Percentiles rank a stretch among this genome's conserved stretches.
Conservation (phyloP, 768 basidiomycete species). For the Pholiota molesta region DNA sequence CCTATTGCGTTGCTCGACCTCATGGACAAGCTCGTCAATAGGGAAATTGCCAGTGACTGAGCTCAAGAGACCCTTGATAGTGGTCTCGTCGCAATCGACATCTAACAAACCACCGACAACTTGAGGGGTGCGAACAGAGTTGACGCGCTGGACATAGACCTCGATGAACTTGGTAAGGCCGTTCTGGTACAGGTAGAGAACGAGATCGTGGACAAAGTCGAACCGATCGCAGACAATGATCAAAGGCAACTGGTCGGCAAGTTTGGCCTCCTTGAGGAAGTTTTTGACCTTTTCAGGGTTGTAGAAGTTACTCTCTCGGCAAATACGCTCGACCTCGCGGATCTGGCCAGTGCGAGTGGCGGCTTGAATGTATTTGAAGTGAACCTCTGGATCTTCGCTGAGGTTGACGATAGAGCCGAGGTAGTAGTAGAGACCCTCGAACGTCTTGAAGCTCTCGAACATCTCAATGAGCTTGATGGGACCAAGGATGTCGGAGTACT, state of each 20-base stretch:
- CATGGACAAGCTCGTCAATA: slow-evolving; percentile 95
- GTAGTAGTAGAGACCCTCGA: slow-evolving; percentile 98
- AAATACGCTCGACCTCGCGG: slow-evolving; percentile 98
- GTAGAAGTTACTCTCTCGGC: slow-evolving; percentile 95
- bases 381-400: slow-evolving; percentile 93
- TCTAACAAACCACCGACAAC: slow-evolving; percentile 96
- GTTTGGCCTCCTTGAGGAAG: slow-evolving; percentile 98
- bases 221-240: slow-evolving; percentile 99
- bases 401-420: slow-evolving; percentile 98
- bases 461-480: slow-evolving; percentile 98
- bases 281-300: slow-evolving; percentile 99
- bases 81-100: slow-evolving; percentile 95
- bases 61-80: slow-evolving; percentile 91
- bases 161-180: slow-evolving; percentile 97
- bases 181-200: slow-evolving; percentile 98
- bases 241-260: slow-evolving; percentile 93
- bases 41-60: slow-evolving; percentile 98
- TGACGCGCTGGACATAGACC: slow-evolving; percentile 99
- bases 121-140: slow-evolving; percentile 95
- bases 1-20: slow-evolving; percentile 95
- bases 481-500: slow-evolving; percentile 97
- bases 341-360: slow-evolving; percentile 98
- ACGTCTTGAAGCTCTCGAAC: slow-evolving; percentile 97
- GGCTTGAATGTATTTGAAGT: slow-evolving; percentile 99
- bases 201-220: slow-evolving; percentile 99